phyloP scores from a whole-genome alignment of 2,329 filamentous ascomycete genomes.

The Fusarium foetens region DNA sequence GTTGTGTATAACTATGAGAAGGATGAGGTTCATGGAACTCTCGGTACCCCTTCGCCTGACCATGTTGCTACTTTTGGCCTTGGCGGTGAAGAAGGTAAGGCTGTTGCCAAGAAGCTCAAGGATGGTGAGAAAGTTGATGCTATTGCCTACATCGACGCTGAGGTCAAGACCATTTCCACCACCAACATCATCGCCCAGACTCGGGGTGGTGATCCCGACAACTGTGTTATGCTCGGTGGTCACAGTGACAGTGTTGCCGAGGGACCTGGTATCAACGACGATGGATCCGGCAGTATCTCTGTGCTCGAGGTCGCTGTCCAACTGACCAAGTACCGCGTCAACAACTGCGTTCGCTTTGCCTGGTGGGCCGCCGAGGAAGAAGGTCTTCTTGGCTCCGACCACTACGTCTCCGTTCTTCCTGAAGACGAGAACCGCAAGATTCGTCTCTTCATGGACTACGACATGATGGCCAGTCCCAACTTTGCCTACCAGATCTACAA shows the following conservation, averaged over 20 bases:
- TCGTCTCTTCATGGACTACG: conserved; percentile 75
- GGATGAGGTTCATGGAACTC: conserved; percentile 72
- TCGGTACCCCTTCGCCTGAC: conserved; percentile 68
- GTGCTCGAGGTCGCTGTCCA: conserved; percentile 71
- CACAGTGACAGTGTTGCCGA: conserved; percentile 72
- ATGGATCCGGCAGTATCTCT: conserved; percentile 73
- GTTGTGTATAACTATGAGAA: conserved; percentile 79
- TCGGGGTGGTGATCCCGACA: conserved; percentile 65
- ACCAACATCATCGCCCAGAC: conserved; percentile 73
- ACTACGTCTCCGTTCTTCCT: conserved; percentile 66
- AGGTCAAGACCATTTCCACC: conserved; percentile 64
- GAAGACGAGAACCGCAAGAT: conserved; percentile 70
- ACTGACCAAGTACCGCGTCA: conserved; percentile 65
- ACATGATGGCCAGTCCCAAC: conserved; percentile 75
- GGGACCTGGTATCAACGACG: conserved; percentile 81
- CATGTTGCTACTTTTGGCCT: conserved; percentile 77
- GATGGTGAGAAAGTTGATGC: conserved; percentile 61
- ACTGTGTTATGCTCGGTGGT: conserved; percentile 73
- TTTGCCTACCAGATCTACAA: conserved; percentile 76
- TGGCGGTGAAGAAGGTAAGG: conserved; percentile 66
- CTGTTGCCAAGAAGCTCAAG: conserved; percentile 64
- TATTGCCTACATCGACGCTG: conserved; percentile 69
- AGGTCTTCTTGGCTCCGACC: conserved; percentile 70
- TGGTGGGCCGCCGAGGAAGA: conserved; percentile 77
- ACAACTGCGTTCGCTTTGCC: conserved; percentile 73